These are phyloP conservation scores for Anisodus acutangulus DNA, from an alignment of 257 asterid genomes.

Conservation along the genomic window DNA sequence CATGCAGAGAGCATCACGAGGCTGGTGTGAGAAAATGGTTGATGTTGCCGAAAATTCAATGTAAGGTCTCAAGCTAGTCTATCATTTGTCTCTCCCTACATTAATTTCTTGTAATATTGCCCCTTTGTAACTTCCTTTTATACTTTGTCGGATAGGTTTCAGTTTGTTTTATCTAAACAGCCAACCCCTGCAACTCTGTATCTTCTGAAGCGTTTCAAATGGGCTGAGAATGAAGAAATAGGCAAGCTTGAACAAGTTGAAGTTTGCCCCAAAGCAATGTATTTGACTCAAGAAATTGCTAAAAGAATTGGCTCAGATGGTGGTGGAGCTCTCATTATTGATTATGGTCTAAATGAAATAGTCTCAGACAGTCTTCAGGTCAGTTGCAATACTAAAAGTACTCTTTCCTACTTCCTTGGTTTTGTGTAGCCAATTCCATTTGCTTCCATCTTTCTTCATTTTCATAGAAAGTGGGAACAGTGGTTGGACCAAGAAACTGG, in stretches of 20 bases:
- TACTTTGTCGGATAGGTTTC: slow-evolving; percentile 65
- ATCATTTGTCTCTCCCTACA: neutral
- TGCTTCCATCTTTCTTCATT: neutral
- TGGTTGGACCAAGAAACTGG: slow-evolving; percentile 13
- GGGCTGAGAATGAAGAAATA: slow-evolving; percentile 72
- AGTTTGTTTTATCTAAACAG: slow-evolving; percentile 83
- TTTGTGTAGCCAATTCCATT: neutral
- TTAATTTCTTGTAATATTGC: slow-evolving; percentile 21
- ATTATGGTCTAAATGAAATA: slow-evolving; percentile 77
- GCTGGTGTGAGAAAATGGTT: slow-evolving; percentile 97
- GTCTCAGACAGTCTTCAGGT: slow-evolving; percentile 95
- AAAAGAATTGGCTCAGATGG: slow-evolving; percentile 80
- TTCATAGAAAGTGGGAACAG: slow-evolving; percentile 1
- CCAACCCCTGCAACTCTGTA: slow-evolving; percentile 92
- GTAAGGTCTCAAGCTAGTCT: slow-evolving; percentile 49
- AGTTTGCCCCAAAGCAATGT: slow-evolving; percentile 90
- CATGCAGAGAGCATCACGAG: slow-evolving; percentile 86
- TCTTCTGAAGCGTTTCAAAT: slow-evolving; percentile 77
- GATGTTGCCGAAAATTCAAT: slow-evolving; percentile 74
- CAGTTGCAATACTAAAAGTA: slow-evolving; percentile 25
- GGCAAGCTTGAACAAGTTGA: slow-evolving; percentile 64
- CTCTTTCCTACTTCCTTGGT: slow-evolving; percentile 18
- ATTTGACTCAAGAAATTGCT: slow-evolving; percentile 76
- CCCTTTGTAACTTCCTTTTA: slow-evolving; percentile 19
- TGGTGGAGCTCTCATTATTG: slow-evolving; percentile 96